These are phyloP conservation scores for Zymoseptoria crescenta DNA, from an alignment of 2,329 filamentous ascomycete species.

Conservation along the genomic window DNA sequence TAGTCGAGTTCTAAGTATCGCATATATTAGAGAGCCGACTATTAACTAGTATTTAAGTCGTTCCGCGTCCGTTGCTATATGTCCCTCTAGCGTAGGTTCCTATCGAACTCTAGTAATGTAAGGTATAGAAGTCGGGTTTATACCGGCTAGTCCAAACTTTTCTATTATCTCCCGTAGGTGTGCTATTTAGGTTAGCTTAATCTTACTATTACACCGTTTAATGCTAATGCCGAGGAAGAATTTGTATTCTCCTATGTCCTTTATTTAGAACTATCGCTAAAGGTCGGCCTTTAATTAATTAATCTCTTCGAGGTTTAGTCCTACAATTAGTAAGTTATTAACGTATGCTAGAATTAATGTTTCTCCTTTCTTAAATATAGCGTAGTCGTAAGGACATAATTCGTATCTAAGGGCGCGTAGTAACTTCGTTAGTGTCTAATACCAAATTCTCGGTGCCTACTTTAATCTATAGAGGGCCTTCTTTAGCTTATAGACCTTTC, in stretches of 20 bases:
- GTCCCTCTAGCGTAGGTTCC: background rate
- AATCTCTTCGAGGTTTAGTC: background rate
- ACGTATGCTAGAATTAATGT: constrained; percentile 1
- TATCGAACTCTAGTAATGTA: background rate
- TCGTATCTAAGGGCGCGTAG: background rate
- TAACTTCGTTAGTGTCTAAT: background rate
- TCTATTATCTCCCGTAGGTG: too few species aligned
- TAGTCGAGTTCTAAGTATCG: too few species aligned
- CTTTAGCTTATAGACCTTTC: background rate
- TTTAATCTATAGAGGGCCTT: constrained; percentile 1
- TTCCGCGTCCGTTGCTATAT: background rate
- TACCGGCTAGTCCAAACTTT: background rate
- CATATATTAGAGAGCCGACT: too few species aligned
- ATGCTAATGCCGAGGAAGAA: too few species aligned
- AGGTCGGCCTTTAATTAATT: background rate
- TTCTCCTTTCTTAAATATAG: background rate
- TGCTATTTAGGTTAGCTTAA: too few species aligned
- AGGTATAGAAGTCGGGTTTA: background rate
- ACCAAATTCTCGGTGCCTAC: constrained; percentile 1
- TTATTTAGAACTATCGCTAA: background rate
- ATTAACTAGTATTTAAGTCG: too few species aligned
- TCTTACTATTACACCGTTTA: too few species aligned
- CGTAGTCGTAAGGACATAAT: background rate
- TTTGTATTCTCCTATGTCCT: too few species aligned
- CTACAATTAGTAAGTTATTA: background rate